phyloP scores from a whole-genome alignment of 2,329 filamentous ascomycete genomes.

The Magnaporthiopsis incrustans region DNA sequence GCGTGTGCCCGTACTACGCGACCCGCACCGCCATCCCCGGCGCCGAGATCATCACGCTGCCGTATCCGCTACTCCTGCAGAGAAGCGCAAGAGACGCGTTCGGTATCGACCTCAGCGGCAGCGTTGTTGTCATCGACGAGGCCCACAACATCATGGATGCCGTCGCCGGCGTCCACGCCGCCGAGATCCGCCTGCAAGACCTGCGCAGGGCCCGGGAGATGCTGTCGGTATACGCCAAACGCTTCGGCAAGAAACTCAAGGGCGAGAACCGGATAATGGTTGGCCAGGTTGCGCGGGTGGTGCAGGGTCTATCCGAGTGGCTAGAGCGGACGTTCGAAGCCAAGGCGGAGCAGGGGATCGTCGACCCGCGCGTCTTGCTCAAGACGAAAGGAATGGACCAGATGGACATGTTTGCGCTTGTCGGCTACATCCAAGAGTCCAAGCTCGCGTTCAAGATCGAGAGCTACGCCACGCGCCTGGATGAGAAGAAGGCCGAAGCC shows the following conservation, averaged over 20 bases:
- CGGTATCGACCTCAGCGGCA: constrained; percentile 75
- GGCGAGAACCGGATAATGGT: constrained; percentile 89
- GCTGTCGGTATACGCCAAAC: constrained; percentile 73
- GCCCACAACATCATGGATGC: constrained; percentile 98
- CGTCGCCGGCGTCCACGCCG: constrained; percentile 77
- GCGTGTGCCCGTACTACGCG: constrained; percentile 94
- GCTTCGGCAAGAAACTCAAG: constrained; percentile 81
- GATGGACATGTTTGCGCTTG: constrained; percentile 85
- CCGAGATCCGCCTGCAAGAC: constrained; percentile 65
- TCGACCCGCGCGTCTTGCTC: constrained; percentile 65
- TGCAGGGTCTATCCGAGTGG: constrained; percentile 69
- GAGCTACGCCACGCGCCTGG: constrained; percentile 64
- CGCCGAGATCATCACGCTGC: constrained; percentile 84
- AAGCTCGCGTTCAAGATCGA: constrained; percentile 93
- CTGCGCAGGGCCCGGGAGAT: constrained; percentile 66
- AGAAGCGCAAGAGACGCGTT: constrained; percentile 81
- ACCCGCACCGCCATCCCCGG: constrained; percentile 74
- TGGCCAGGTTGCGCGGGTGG: constrained; percentile 73
- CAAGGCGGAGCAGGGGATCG: constrained; percentile 47
- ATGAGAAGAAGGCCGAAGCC: constrained; percentile 33
- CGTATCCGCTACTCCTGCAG: constrained; percentile 85
- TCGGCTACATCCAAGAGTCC: constrained; percentile 81
- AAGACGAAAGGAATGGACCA: constrained; percentile 84
- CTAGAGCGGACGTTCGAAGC: constrained; percentile 44
- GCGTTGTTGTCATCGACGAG: constrained; percentile 93